A percentile compares a stretch with the other conserved stretches of the same genome.
These are phyloP conservation scores for Botrytis deweyae DNA, from an alignment of 2,329 filamentous ascomycete genomes.

Conservation along the genomic window DNA sequence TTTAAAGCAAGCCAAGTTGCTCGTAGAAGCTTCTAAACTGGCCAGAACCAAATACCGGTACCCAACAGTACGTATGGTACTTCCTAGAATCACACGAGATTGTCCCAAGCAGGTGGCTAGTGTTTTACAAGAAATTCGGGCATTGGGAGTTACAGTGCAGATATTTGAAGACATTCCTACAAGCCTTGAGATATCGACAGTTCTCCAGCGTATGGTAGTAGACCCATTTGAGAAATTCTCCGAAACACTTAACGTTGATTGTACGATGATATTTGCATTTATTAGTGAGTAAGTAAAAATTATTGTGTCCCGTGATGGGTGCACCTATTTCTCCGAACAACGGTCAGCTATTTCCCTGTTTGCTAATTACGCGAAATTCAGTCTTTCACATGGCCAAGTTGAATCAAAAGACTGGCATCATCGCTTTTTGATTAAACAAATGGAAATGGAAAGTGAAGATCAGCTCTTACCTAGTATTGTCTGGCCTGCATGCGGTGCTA, in stretches of 20 bases:
- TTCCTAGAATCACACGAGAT: conserved; percentile 56
- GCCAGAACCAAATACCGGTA: conserved; percentile 58
- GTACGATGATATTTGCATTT: conserved; percentile 65
- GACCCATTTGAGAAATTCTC: conserved; percentile 44
- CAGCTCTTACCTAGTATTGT: conserved; percentile 59
- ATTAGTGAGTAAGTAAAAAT: conserved; percentile 53
- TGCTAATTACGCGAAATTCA: conserved; percentile 13
- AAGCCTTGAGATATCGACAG: conserved; percentile 27
- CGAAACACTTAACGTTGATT: conserved; percentile 54
- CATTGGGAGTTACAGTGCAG: conserved; percentile 44
- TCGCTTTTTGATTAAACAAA: conserved; percentile 46
- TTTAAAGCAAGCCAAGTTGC: conserved; percentile 57
- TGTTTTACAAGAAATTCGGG: conserved; percentile 54
- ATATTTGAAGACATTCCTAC: conserved; percentile 35
- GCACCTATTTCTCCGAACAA: background rate
- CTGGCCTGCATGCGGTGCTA: conserved; percentile 57
- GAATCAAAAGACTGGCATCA: conserved; percentile 39
- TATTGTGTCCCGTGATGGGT: background rate
- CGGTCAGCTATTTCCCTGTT: background rate
- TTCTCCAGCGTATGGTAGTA: conserved; percentile 40
- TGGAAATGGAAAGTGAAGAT: conserved; percentile 59
- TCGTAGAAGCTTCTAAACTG: conserved; percentile 56
- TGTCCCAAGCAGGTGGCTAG: conserved; percentile 52
- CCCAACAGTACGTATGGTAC: conserved; percentile 58
- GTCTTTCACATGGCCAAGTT: conserved; percentile 45